Evolutionary conservation across 1,284 basidiomycete species (phyloP), one percentile per base, ranked within the genome.

Genomic region (Dichomitus squalens): DNA sequence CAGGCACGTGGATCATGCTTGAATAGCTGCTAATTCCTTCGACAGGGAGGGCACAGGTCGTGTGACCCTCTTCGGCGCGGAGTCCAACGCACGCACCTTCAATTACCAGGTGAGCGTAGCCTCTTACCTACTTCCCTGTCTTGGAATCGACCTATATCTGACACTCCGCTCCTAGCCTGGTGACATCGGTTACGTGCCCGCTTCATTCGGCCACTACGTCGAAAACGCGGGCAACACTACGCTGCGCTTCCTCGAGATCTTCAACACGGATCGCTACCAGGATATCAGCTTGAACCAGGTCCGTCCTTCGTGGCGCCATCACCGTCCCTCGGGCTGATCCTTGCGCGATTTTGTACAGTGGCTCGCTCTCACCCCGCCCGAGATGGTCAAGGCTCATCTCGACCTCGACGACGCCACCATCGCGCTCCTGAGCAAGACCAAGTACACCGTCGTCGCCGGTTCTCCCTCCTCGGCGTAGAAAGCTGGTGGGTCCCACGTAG

Each of bases 161-260:
- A 29, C 38, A 20, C 14, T 9, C 23, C 16, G 9, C 9, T 27
- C 65, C 53, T 66, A 85, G 77, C 74, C 81, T 50, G 87, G 87
- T 16, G 87, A 89, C 66, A 80, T 89, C 59, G 85, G 80, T 34
- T 86, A 84, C 62, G 78, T 87, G 49, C 84, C 85, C n/a, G 77
- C 81, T n/a, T 76, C 79, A 1, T 82, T 80, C 71, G 84, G 82
- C 2, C 87, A 88, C 67, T 89, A 87, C 64, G 79, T 89, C n/a
- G 86, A 90, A 73, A 88, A 88, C 67, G 84, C 76, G 20, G 86
- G 86, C 11, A 84, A 88, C 65, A 79, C 79, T 6, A 85, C 86
- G 1, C 68, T 89, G 36, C 76, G 73, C 60, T 88, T 79, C 72
- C 76, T 89, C 40, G 87, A 89, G 68, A 84, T 90, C 51, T 87